phyloP scores from a whole-genome alignment of 176 grass and related monocot genomes.

The Metroxylon sagu region DNA sequence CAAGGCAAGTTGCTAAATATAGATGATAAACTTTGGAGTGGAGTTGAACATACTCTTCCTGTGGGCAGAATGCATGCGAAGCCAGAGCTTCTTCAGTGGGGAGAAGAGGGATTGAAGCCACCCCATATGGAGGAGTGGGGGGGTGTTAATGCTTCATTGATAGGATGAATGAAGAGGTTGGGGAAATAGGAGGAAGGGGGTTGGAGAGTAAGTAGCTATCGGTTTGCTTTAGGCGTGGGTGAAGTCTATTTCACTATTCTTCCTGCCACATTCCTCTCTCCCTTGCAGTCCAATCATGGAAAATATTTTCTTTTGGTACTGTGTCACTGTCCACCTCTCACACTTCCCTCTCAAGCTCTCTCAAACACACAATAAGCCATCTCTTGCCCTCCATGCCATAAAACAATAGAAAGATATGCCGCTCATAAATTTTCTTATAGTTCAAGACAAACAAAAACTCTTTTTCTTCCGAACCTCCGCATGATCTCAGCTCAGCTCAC shows the following conservation, averaged over 20 bases:
- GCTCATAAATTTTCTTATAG: too few species aligned
- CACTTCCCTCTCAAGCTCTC: constrained; percentile 14
- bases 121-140: constrained; percentile 31
- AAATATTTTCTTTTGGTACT: constrained; percentile 50
- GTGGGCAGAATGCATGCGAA: constrained; percentile 71
- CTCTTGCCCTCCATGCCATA: constrained; percentile 1
- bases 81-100: constrained; percentile 84
- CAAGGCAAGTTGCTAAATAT: too few species aligned
- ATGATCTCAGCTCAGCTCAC: background rate
- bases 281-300: constrained; percentile 38
- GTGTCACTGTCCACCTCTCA: constrained; percentile 63
- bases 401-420: constrained; percentile 1
- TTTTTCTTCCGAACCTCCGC: background rate
- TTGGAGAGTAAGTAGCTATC: constrained; percentile 3
- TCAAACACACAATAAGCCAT: constrained; percentile 5
- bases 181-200: constrained; percentile 9
- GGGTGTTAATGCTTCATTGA: constrained; percentile 10
- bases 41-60: constrained; percentile 48
- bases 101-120: constrained; percentile 70
- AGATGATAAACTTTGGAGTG: background rate
- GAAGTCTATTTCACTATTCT: constrained; percentile 55
- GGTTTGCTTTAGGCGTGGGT: constrained; percentile 42
- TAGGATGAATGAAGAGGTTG: constrained; percentile 9
- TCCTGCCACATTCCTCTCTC: constrained; percentile 27
- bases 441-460: background rate